Base-by-base conservation (phyloP, 306 rosid species). In the Medicago truncatula region DNA sequence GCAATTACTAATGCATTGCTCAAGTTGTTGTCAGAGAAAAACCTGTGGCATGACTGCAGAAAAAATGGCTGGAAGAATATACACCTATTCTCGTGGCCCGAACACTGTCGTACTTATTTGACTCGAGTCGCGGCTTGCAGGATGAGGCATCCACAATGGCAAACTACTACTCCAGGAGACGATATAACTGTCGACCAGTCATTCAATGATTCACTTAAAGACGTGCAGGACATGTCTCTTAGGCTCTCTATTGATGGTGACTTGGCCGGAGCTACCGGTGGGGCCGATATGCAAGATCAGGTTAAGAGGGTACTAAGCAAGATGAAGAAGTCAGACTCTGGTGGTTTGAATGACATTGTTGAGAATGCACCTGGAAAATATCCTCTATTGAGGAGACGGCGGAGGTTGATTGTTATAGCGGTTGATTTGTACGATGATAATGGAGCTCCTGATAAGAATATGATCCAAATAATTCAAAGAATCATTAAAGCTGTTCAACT, bases 111-210 rank as follows among this genome's bases (percentile, higher is more conserved):
- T 9, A 80, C 80, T 39, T 80, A 80, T 60, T 69, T 80, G 76
- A 80, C 84, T 9, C 43, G 84, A 10, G 80, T 80, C 6, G 84
- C 84, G 2, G 76, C 84, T 18, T 80, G 84, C 67, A 66, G 84
- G 43, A 75, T 80, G 80, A 80, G 84, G 76, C 84, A 80, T 80
- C 84, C 84, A 7, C 84, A 75, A 67, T 80, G 84, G 84, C 71
- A 80, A 69, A 80, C 80, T 14, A 39, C 15, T 36, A 80, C 80
- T 23, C 84, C 80, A 5, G 76, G 50, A 18, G 75, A 75, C 23
- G 76, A 68, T 49, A 8, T 74, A 69, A 25, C 16, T 13, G 60
- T 2, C 11, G 80, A 52, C 31, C 80, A 80, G 67, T 75, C 84
- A 9, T 68, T 80, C 61, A 68, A 69, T 39, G 84, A 80, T 16